Evolutionary conservation across 2,329 filamentous ascomycete genomes (phyloP).

Genomic region (Domatiomyces globalis): DNA sequence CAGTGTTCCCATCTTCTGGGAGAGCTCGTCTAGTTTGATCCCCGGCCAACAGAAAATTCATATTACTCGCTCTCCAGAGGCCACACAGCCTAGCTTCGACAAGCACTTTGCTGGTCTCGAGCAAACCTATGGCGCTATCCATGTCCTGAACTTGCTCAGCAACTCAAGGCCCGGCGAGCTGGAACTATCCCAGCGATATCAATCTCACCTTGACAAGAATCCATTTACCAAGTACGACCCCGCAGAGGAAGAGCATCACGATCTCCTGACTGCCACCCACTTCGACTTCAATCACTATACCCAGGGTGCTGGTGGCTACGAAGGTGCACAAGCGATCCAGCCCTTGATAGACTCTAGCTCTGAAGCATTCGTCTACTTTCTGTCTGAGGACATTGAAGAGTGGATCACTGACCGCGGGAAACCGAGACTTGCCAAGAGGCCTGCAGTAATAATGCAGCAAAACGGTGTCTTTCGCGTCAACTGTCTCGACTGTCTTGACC

Average conservation of each 20-base stretch:
- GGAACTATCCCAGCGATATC: constrained; percentile 68
- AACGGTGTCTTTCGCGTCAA: constrained; percentile 94
- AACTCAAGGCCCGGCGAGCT: constrained; percentile 74
- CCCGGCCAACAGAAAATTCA: constrained; percentile 91
- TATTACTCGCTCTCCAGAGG: constrained; percentile 74
- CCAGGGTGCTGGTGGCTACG: constrained; percentile 70
- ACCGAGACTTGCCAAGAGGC: constrained; percentile 26
- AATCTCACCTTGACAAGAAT: constrained; percentile 60
- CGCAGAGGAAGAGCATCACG: constrained; percentile 45
- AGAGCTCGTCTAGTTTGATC: constrained; percentile 74
- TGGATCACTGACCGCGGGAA: constrained; percentile 29
- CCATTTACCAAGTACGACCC: constrained; percentile 46
- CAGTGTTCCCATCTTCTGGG: constrained; percentile 94
- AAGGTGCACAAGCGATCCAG: constrained; percentile 74
- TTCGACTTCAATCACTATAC: constrained; percentile 97
- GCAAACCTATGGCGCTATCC: constrained; percentile 73
- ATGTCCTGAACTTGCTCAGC: constrained; percentile 89
- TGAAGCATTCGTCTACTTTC: constrained; percentile 82
- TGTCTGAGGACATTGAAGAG: constrained; percentile 56
- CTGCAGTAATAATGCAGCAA: constrained; percentile 67
- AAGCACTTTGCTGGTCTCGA: constrained; percentile 87
- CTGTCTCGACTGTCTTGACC: constrained; percentile 87
- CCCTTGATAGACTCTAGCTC: constrained; percentile 64
- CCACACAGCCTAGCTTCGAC: constrained; percentile 86
- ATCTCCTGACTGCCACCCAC: constrained; percentile 65